Conservation (phyloP, 352 stramenopile genomes). For the Globisporangium ultimum region DNA sequence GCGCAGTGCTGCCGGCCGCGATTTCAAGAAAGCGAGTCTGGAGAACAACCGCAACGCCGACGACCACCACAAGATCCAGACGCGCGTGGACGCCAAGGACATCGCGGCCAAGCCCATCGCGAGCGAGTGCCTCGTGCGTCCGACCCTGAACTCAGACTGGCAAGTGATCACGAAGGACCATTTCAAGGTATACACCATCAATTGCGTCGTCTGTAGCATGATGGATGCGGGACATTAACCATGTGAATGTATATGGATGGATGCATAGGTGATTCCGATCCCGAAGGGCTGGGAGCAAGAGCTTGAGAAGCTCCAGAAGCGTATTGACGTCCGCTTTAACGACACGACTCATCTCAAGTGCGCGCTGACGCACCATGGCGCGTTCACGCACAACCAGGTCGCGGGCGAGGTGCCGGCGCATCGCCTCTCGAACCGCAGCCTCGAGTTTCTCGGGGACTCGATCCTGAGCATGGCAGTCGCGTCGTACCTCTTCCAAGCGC, state of each 20-base stretch:
- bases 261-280: constrained; percentile 26
- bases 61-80: constrained; percentile 9
- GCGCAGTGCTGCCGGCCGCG: neutral
- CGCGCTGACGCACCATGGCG: constrained; percentile 74
- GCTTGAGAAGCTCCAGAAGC: constrained; percentile 48
- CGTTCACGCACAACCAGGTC: constrained; percentile 40
- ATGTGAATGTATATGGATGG: neutral
- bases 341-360: constrained; percentile 59
- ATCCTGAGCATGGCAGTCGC: constrained; percentile 60
- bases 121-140: constrained; percentile 17
- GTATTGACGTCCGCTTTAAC: constrained; percentile 58
- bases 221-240: too few species aligned
- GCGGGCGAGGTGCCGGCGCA: constrained; percentile 37
- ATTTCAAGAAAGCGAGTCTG: constrained; percentile 8
- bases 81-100: constrained; percentile 3
- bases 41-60: constrained; percentile 4
- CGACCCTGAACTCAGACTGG: constrained; percentile 36
- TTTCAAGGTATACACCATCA: constrained; percentile 31
- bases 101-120: constrained; percentile 25
- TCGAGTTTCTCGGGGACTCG: constrained; percentile 83
- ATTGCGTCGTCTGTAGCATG: too few species aligned
- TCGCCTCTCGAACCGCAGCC: constrained; percentile 73
- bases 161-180: constrained; percentile 49
- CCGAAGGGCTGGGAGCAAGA: constrained; percentile 46
- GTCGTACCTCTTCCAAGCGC: constrained; percentile 69